Evolutionary conservation across 163 green algal species (phyloP).

Genomic region (Scenedesmus sp.): DNA sequence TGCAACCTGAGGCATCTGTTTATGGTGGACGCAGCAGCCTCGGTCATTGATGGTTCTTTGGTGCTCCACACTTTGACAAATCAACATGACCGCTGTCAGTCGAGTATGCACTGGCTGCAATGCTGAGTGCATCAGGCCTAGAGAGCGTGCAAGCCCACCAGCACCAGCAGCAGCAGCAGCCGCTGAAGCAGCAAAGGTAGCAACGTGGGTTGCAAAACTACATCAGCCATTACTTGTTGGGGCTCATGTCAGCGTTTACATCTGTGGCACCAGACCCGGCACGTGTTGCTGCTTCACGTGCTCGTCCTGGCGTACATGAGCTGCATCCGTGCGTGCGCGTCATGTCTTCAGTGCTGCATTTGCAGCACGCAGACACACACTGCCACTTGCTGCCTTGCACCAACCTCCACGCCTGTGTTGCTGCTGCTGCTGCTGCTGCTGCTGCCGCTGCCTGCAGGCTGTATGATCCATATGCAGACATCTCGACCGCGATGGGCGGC

Average conservation of each 20-base stretch:
- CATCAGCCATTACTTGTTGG: neutral
- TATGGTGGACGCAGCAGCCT: neutral
- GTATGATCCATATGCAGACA: constrained; percentile 64
- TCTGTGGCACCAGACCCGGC: neutral
- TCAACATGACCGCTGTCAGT: no score
- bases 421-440: neutral
- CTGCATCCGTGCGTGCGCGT: no score
- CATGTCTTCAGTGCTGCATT: no score
- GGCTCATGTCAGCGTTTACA: neutral
- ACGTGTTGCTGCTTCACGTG: neutral
- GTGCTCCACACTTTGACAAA: no score
- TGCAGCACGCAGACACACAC: no score
- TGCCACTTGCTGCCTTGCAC: no score
- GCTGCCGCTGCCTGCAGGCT: constrained; percentile 37
- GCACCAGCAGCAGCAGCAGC: neutral
- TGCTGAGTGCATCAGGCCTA: neutral
- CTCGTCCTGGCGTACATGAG: neutral
- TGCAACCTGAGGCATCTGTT: neutral
- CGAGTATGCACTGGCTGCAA: neutral
- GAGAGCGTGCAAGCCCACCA: neutral
- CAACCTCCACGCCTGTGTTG: neutral
- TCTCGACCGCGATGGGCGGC: constrained; percentile 52
- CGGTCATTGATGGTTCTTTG: no score
- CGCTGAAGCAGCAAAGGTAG: neutral
- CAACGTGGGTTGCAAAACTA: neutral